Evolutionary conservation across 768 basidiomycete species (phyloP), one percentile per base, ranked within the genome.

Genomic region (Ramaria rubella): DNA sequence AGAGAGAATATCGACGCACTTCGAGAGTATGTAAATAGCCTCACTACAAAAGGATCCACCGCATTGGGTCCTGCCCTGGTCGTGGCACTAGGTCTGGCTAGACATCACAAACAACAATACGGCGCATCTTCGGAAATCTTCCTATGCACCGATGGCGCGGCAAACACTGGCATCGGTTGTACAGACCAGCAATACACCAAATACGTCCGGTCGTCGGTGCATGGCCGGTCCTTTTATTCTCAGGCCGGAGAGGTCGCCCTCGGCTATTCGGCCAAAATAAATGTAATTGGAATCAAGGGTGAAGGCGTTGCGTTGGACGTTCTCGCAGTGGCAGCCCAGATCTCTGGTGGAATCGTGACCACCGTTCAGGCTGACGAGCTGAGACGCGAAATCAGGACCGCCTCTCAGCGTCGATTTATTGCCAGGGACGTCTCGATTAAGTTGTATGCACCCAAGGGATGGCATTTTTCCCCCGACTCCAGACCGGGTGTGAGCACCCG

Each of bases 371-470:
- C 38, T 6, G 26, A 42, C 27, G 52, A 42, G 38, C 52, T 53
- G 52, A 33, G 52, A 14, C 52, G 52, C 23, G 52, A 53, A 24
- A 31, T 53, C n/a, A 31, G 52, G 33, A 42, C 34, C 5, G 52
- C 52, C 8, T 38, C 52, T 7, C 52, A 53, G 52, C 34, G 40
- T n/a, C 52, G 52, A 26, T 3, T 53, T 17, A 27, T 53, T 26
- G 52, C 52, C 7, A 38, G 24, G 23, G 52, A 53, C 26, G 29
- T 53, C 27, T 14, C 24, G 5, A 14, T 53, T 15, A 38, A 17
- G 38, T 15, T 53, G 19, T 38, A 53, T 11, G 1, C 23, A 5
- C 34, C 52, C 24, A 26, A 74, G 78, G 55, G 44, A n/a, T 56
- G 44, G 27, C 23, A 33, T 15, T 49, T 56, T 44, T 15, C 24